Base-by-base conservation (phyloP, 345 rosid species). In the Populus tremula region DNA sequence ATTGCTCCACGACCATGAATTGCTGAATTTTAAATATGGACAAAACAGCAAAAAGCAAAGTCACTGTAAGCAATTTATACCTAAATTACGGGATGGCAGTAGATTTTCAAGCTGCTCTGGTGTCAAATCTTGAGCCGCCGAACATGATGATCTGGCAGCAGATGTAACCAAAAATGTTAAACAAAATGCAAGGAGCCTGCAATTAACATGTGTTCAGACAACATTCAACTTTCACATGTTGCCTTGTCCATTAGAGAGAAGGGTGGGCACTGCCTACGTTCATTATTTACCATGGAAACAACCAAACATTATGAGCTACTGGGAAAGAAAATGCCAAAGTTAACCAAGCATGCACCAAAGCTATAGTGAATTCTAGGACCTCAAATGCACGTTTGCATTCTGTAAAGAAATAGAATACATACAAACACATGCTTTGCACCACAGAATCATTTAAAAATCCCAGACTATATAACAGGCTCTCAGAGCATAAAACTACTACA, bases 21-120 rank as follows among this genome's bases (percentile, higher is more conserved):
- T 18, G 1, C 16, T 36, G 38, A 49, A 49, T 20, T 27, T 50
- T 20, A 31, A 45, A 45, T 17, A 78, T 63, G 20, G 5, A 43
- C 21, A 76, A 20, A 66, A 33, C 38, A 35, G 41, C 18, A 3
- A 17, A 69, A 71, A 38, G 66, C 9, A 54, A 41, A 33, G 45
- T 69, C 39, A 16, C 31, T 71, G 23, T 68, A 77, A 76, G 76
- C 62, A 78, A 71, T 72, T 76, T 36, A 49, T 87, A 90, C 92
- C 96, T 87, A 82, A 49, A 84, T 75, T 84, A 83, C 76, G 62
- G 50, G 86, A 71, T 21, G 87, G 82, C 11, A 88, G 75, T 72
- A 92, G 83, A 84, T 87, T 90, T 85, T 89, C 90, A 67, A 92
- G 86, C 84, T 87, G 84, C 77, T 89, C 88, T 77, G 85, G 59